Conservation (phyloP, 371 early-diverging fungal genomes). For the Nematocida ironsii region DNA sequence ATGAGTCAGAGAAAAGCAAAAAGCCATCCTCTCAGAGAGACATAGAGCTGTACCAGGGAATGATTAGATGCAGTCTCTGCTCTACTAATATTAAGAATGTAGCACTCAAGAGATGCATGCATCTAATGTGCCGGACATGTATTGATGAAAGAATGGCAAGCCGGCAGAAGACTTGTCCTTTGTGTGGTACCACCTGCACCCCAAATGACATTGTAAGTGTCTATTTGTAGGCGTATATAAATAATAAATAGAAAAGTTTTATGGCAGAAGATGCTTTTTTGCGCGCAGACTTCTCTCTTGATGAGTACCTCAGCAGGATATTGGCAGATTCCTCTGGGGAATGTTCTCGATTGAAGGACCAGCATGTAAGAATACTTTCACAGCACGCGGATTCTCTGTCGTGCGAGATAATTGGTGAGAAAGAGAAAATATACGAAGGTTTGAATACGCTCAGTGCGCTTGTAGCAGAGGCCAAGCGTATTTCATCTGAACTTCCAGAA, state of each 20-base stretch:
- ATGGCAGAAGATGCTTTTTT: constrained; percentile 35
- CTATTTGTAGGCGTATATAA: constrained; percentile 69
- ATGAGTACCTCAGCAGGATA: constrained; percentile 34
- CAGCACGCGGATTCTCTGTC: constrained; percentile 36
- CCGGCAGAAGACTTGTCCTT: constrained; percentile 93
- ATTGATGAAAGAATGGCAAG: constrained; percentile 80
- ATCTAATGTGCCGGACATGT: constrained; percentile 75
- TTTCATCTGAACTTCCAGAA: constrained; percentile 41
- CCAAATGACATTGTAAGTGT: constrained; percentile 82
- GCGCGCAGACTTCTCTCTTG: constrained; percentile 27
- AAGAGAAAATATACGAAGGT: constrained; percentile 12
- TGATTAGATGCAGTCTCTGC: constrained; percentile 67
- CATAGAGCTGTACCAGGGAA: constrained; percentile 59
- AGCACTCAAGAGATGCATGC: constrained; percentile 69
- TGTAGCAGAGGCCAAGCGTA: constrained; percentile 13
- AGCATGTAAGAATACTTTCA: constrained; percentile 22
- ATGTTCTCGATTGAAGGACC: constrained; percentile 30
- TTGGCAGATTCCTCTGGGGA: constrained; percentile 33
- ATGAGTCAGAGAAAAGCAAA: neutral
- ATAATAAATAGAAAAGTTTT: constrained; percentile 40
- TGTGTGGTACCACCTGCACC: constrained; percentile 84
- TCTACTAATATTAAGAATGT: constrained; percentile 64
- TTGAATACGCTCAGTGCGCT: constrained; percentile 1
- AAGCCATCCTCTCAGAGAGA: constrained; percentile 4
- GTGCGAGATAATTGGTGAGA: constrained; percentile 15